Evolutionary conservation across 805 yeast genomes (phyloP), one percentile per base, ranked within the genome.

Genomic region (Ogataea paradorogensis): DNA sequence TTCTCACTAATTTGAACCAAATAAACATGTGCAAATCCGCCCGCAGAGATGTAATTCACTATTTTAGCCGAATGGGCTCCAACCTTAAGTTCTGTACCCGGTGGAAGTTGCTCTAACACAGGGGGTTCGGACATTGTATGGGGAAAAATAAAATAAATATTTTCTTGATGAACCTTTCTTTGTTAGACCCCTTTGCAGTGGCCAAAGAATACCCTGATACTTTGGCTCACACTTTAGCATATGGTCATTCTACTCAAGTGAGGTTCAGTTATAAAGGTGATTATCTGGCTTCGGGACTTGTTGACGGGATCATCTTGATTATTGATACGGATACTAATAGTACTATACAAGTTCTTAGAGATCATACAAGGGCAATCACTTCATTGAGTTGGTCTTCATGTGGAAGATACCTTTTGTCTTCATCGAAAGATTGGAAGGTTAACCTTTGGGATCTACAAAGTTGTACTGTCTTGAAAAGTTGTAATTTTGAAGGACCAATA

Each of bases 151-250:
- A 33, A 23, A 15, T 22, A 15, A 30, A 26, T 26, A 18, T 28
- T 14, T 30, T 13, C 5, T 16, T 28, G 5, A 86, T 86, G 93
- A 90, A 90, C 60, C 67, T 89, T 24, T 71, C 93, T 8, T 70
- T 91, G 16, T 76, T 86, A 48, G 98, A 90, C 61, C 97, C 97
- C 3, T 87, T 88, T 60, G 79, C 91, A 2, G 89, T 91, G 15
- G 82, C 95, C 15, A 88, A 87, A 55, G 98, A 90, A 56, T 90
- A 76, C 53, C 98, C 98, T 0, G 96, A 90, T 45, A 74, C 82
- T 1, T 73, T 87, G n/a, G 74, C 84, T 2, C 80, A 80, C 45
- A 80, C 90, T 0, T 63, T 88, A 9, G 76, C 75, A 9, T 78
- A 78, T 39, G 82, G 88, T 1, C 76, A 78, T 30, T 72, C 86